These are phyloP conservation scores for Schwanniomyces vanrijiae DNA, from an alignment of 805 yeast species.

Conservation along the genomic window DNA sequence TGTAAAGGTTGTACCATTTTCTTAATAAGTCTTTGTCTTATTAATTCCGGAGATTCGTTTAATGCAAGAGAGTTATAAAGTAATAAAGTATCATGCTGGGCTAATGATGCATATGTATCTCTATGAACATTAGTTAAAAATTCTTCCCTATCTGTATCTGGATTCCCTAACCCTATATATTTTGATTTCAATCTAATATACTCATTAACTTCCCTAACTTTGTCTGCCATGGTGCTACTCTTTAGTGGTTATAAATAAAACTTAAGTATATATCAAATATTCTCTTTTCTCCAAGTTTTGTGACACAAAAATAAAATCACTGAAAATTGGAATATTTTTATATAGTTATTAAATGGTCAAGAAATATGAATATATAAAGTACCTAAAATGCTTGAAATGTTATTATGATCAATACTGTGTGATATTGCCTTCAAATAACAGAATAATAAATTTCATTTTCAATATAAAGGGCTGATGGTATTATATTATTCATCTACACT, in stretches of 20 bases:
- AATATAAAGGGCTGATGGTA: no score
- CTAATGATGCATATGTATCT: constrained; percentile 63
- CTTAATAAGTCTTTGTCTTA: constrained; percentile 32
- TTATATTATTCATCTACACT: no score
- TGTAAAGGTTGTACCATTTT: constrained; percentile 30
- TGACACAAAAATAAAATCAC: neutral
- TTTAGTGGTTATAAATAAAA: neutral
- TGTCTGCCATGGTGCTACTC: constrained; percentile 36
- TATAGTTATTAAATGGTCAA: no score
- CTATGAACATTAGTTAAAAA: constrained; percentile 67
- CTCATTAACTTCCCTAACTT: constrained; percentile 37
- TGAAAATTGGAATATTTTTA: no score
- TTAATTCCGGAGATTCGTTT: constrained; percentile 37
- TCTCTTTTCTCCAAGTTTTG: neutral
- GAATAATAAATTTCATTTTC: no score
- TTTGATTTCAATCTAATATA: constrained; percentile 42
- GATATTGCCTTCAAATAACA: no score
- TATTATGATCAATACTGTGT: no score
- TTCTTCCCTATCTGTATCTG: constrained; percentile 67
- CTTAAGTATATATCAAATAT: neutral
- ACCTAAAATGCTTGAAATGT: no score
- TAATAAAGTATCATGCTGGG: constrained; percentile 57
- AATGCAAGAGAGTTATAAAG: constrained; percentile 54
- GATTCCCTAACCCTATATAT: constrained; percentile 74
- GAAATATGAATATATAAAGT: no score